A percentile compares a stretch with the other conserved stretches of the same genome.
Evolutionary conservation across 805 yeast genomes (phyloP).

Genomic region (Millerozyma miso): DNA sequence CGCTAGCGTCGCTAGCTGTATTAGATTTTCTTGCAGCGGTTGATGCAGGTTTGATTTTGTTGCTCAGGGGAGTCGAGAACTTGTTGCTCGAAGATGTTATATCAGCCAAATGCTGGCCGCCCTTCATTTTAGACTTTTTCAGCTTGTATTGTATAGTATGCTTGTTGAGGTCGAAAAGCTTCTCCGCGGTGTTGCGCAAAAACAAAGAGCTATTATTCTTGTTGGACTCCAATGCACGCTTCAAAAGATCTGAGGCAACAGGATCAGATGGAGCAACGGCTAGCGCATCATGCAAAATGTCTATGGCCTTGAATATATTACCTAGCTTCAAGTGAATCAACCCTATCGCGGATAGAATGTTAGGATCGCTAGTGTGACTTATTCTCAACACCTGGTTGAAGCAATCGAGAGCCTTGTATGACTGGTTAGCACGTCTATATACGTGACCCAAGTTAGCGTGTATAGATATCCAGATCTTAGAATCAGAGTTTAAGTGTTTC

Average conservation of each 20-base stretch:
- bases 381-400: conserved; percentile 72
- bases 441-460: conserved; percentile 88
- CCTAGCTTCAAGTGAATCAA: conserved; percentile 72
- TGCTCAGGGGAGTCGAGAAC: conserved; percentile 20
- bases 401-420: conserved; percentile 64
- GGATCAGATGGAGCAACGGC: conserved; percentile 78
- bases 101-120: conserved; percentile 6
- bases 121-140: conserved; percentile 2
- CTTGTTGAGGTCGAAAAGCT: conserved; percentile 17
- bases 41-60: conserved; percentile 8
- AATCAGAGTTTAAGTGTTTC: conserved; percentile 64
- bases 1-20: background rate
- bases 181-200: conserved; percentile 18
- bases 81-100: conserved; percentile 11
- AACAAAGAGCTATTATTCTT: conserved; percentile 20
- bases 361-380: conserved; percentile 63
- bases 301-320: conserved; percentile 62
- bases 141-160: conserved; percentile 22
- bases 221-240: conserved; percentile 71
- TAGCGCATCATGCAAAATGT: conserved; percentile 73
- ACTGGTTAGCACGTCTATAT: conserved; percentile 60
- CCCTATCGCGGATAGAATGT: conserved; percentile 80
- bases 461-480: conserved; percentile 80
- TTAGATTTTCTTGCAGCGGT: background rate
- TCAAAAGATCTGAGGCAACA: conserved; percentile 75